Conservation (phyloP, 768 basidiomycete species). For the Amyloporia xantha region DNA sequence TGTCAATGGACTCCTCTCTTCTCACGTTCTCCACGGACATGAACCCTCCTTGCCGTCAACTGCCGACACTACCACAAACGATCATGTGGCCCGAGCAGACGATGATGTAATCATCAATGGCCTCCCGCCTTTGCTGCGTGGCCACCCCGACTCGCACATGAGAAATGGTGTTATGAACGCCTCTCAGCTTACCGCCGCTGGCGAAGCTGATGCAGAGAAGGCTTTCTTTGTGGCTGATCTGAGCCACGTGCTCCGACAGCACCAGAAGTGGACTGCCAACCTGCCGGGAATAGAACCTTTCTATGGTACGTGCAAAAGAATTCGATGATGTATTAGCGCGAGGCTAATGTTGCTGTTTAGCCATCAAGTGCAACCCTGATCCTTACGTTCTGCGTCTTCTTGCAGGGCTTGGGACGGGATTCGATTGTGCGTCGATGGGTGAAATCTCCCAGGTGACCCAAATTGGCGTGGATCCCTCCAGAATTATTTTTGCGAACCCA, state of each 20-base stretch:
- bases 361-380: conserved; percentile 98
- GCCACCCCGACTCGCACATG: conserved; percentile 69
- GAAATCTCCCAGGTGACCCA: conserved; percentile 81
- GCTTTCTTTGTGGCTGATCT: conserved; percentile 98
- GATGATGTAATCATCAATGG: conserved; percentile 48
- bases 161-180: conserved; percentile 72
- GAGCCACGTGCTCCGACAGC: conserved; percentile 77
- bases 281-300: conserved; percentile 89
- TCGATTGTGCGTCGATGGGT: conserved; percentile 94
- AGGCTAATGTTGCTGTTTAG: conserved; percentile 35
- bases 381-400: conserved; percentile 89
- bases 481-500: conserved; percentile 97
- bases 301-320: conserved; percentile 60
- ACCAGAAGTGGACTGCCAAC: conserved; percentile 69
- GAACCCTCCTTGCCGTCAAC: conserved; percentile 1
- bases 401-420: conserved; percentile 84
- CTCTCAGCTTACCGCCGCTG: conserved; percentile 40
- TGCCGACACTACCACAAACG: not conserved
- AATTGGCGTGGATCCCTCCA: conserved; percentile 66
- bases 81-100: conserved; percentile 9
- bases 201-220: conserved; percentile 73
- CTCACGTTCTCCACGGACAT: conserved; percentile 5
- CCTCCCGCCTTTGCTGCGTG: conserved; percentile 60
- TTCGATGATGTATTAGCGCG: not conserved
- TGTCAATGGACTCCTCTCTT: conserved; percentile 15